Conservation (phyloP, 1,284 basidiomycete species). For the Singerocomus rubriflavus region DNA sequence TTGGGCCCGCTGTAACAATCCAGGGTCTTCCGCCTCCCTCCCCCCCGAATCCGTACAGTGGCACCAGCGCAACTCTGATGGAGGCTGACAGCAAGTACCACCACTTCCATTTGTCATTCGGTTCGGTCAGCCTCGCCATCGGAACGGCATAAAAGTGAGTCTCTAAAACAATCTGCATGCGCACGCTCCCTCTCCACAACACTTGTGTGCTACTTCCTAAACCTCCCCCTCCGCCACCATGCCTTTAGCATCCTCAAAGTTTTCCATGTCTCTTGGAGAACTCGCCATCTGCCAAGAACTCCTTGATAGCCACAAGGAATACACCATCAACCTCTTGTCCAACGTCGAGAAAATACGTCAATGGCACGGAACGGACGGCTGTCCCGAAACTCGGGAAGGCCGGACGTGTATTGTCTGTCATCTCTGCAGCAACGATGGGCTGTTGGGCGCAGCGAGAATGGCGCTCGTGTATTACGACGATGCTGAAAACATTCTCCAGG, state of each 20-base stretch:
- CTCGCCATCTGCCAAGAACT: slow-evolving; percentile 15
- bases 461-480: slow-evolving; percentile 9
- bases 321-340: slow-evolving; percentile 11
- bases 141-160: slow-evolving; percentile 3
- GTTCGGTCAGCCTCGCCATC: slow-evolving; percentile 12
- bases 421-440: slow-evolving; percentile 9
- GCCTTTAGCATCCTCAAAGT: not conserved
- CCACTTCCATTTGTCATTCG: not conserved
- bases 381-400: not conserved
- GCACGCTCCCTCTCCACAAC: not conserved
- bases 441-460: slow-evolving; percentile 9
- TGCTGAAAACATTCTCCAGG: slow-evolving; percentile 7
- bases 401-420: slow-evolving; percentile 13
- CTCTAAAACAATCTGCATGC: not conserved
- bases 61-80: no score
- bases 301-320: slow-evolving; percentile 12
- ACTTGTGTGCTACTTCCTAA: not conserved
- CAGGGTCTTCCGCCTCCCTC: no score
- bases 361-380: slow-evolving; percentile 3
- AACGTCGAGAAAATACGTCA: slow-evolving; percentile 5
- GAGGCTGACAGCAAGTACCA: slow-evolving; percentile 6
- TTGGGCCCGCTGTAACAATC: no score
- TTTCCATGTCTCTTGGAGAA: slow-evolving; percentile 15
- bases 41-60: no score
- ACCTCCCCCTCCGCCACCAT: not conserved